phyloP scores from a whole-genome alignment of 1,284 basidiomycete genomes.

The Veloboletus limbatus region DNA sequence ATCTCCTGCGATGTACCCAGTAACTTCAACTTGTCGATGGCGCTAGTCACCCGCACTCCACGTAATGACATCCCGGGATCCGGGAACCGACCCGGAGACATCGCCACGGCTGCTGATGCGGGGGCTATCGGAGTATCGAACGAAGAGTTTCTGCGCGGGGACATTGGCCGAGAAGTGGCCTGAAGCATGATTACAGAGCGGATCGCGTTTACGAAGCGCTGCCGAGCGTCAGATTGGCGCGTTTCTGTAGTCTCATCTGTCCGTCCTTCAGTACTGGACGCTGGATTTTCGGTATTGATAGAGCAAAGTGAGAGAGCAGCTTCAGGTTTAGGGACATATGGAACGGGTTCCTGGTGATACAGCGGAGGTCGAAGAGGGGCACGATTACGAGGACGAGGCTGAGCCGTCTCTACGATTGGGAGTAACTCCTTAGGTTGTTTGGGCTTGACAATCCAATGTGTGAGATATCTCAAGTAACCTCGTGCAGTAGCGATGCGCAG shows the following conservation, averaged over 20 bases:
- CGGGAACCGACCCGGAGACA: slow-evolving; percentile 37
- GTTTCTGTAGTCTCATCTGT: slow-evolving; percentile 27
- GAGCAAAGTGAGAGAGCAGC: slow-evolving; percentile 24
- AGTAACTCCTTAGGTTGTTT: slow-evolving; percentile 23
- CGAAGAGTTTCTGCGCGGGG: slow-evolving; percentile 31
- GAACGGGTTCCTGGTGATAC: slow-evolving; percentile 22
- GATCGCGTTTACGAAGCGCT: slow-evolving; percentile 43
- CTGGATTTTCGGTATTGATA: slow-evolving; percentile 27
- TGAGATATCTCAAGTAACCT: slow-evolving; percentile 24
- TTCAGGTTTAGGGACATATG: slow-evolving; percentile 18
- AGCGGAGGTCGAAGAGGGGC: slow-evolving; percentile 14
- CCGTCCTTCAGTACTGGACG: slow-evolving; percentile 30
- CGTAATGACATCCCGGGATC: slow-evolving; percentile 44
- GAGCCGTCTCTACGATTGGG: slow-evolving; percentile 26
- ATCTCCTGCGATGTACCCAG: slow-evolving; percentile 56
- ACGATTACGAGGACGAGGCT: slow-evolving; percentile 19
- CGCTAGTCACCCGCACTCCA: slow-evolving; percentile 50
- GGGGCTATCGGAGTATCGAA: slow-evolving; percentile 28
- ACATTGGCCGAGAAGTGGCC: slow-evolving; percentile 32
- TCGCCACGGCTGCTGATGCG: slow-evolving; percentile 24
- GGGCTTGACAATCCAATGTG: slow-evolving; percentile 31
- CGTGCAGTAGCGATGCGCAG: slow-evolving; percentile 23
- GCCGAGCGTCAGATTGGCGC: slow-evolving; percentile 32
- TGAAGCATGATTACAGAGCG: slow-evolving; percentile 49
- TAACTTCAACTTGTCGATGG: slow-evolving; percentile 57